phyloP scores from a whole-genome alignment of 129 eudicot genomes.

The Tagetes erecta region DNA sequence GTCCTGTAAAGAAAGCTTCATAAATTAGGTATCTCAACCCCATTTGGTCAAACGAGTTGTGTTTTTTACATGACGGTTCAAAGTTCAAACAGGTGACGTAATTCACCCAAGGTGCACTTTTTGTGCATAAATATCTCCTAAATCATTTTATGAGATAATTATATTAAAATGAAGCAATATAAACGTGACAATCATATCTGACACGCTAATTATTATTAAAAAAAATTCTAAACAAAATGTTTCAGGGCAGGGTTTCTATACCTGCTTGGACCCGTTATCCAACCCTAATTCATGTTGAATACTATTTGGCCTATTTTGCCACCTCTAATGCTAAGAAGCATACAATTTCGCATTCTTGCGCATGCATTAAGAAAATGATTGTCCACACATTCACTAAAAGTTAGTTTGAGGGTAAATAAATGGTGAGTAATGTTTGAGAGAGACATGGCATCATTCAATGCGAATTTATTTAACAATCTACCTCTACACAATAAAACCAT shows the following conservation, averaged over 20 bases:
- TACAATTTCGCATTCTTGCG: neutral
- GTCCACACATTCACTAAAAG: neutral
- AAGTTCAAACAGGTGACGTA: neutral
- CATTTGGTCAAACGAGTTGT: neutral
- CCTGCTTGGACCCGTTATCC: neutral
- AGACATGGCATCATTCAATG: too few species aligned
- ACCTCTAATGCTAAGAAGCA: neutral
- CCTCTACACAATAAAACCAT: too few species aligned
- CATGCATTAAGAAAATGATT: neutral
- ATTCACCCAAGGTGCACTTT: neutral
- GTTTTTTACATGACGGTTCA: neutral
- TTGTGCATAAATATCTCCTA: neutral
- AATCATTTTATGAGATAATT: neutral
- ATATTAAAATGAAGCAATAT: neutral
- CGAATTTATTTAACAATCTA: too few species aligned
- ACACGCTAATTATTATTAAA: neutral
- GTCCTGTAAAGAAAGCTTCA: conserved; percentile 55
- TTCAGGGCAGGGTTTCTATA: neutral
- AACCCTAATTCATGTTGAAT: neutral
- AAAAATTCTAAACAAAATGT: neutral
- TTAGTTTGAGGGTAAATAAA: neutral
- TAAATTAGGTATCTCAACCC: conserved; percentile 8
- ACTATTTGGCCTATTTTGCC: neutral
- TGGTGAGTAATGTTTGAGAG: neutral
- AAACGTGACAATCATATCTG: neutral